Evolutionary conservation across 1,139 yeast species (phyloP), one percentile per base, ranked within the genome.

Genomic region (Hyphopichia fennica): DNA sequence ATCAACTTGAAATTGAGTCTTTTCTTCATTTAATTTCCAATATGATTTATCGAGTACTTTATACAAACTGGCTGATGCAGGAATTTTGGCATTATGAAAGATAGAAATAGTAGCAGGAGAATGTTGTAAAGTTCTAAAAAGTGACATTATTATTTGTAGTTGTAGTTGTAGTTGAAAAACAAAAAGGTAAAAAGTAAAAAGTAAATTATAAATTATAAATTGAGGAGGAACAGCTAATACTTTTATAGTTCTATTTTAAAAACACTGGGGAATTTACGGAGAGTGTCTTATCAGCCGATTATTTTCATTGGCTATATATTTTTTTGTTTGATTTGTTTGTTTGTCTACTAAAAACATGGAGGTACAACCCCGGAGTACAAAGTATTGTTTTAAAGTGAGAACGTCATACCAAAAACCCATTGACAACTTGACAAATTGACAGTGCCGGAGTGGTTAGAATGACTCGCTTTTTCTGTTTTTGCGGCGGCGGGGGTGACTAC

Each of bases 51-150:
- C 60, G 45, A 73, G 61, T 6, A 57, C 45, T 30, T 63, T 57
- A 50, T 65, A 67, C 25, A 72, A 54, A 31, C 60, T 56, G 11
- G 61, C 57, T 44, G 70, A 67, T 18, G 61, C 58, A 1, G 74
- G 69, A 37, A 72, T 49, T 35, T 60, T 62, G 36, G 62, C 51
- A 49, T 68, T 70, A 55, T 72, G 77, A 59, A 72, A 73, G 39
- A 73, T 65, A 40, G 72, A 57, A 40, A 73, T 62, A 17, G 74
- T 70, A 38, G 76, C 72, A 11, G 77, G 77, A 4, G 74, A 64
- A 52, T 60, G 57, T 48, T 73, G 79, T 41, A 73, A 63, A 13
- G 76, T 67, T 63, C 63, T 71, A 55, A 73, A 72, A 45, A 65
- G 65, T 19, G 70, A 65, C 70, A 65, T 64, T 29, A 14, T 28